These are phyloP conservation scores for Mycena amicta DNA, from an alignment of 768 basidiomycete genomes.

Conservation along the genomic window DNA sequence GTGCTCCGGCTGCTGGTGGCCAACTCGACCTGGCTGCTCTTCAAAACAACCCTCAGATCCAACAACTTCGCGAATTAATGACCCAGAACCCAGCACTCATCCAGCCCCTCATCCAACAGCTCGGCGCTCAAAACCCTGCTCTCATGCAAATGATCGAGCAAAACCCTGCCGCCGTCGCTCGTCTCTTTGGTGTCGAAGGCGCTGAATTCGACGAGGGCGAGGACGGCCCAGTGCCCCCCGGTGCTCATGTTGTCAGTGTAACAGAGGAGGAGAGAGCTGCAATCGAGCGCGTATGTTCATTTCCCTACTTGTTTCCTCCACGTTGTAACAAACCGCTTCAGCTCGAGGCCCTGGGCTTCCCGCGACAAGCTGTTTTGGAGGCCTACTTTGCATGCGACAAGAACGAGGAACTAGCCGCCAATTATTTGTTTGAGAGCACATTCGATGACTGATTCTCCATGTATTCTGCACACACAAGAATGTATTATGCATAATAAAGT, in stretches of 20 bases:
- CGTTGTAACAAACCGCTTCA: conserved; percentile 31
- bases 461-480: not conserved
- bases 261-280: conserved; percentile 88
- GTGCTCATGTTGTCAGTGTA: conserved; percentile 69
- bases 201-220: conserved; percentile 43
- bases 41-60: conserved; percentile 64
- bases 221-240: conserved; percentile 47
- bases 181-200: conserved; percentile 58
- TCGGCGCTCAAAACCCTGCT: conserved; percentile 72
- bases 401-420: conserved; percentile 96
- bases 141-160: conserved; percentile 67
- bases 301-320: not conserved
- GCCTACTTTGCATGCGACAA: conserved; percentile 96
- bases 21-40: conserved; percentile 54
- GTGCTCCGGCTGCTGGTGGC: conserved; percentile 37
- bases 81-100: conserved; percentile 75
- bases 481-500: not conserved
- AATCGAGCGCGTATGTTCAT: conserved; percentile 76
- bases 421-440: conserved; percentile 78
- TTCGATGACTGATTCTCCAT: conserved; percentile 49
- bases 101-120: conserved; percentile 83
- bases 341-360: conserved; percentile 88
- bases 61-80: conserved; percentile 72
- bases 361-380: conserved; percentile 77
- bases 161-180: conserved; percentile 71